Percentiles rank a stretch among this genome's conserved stretches.
Conservation (phyloP, 371 early-diverging fungal species). For the Coemansia sp. region DNA sequence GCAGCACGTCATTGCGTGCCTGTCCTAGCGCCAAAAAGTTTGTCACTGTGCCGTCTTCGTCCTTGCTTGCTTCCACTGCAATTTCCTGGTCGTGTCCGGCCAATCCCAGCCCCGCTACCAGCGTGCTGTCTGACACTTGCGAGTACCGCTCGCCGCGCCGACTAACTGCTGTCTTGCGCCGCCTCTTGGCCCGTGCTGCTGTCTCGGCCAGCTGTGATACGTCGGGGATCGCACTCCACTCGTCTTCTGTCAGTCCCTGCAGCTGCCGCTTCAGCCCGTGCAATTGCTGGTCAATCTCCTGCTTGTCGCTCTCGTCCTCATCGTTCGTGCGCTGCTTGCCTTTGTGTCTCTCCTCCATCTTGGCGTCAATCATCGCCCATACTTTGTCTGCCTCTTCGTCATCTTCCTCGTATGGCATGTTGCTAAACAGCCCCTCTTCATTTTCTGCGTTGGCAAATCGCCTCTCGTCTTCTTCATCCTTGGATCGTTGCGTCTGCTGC, state of each 20-base stretch:
- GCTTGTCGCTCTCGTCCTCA: slow-evolving; percentile 60
- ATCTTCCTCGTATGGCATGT: slow-evolving; percentile 88
- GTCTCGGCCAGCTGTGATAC: slow-evolving; percentile 86
- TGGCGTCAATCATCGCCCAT: slow-evolving; percentile 61
- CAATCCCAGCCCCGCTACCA: slow-evolving; percentile 54
- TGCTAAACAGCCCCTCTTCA: slow-evolving; percentile 85
- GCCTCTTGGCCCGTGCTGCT: slow-evolving; percentile 66
- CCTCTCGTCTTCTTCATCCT: slow-evolving; percentile 52
- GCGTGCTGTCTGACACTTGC: slow-evolving; percentile 82
- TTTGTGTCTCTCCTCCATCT: slow-evolving; percentile 80
- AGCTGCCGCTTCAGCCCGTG: slow-evolving; percentile 86
- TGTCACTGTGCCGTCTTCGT: slow-evolving; percentile 48
- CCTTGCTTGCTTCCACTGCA: slow-evolving; percentile 46
- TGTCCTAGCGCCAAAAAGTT: slow-evolving; percentile 87
- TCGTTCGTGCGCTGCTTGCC: slow-evolving; percentile 47
- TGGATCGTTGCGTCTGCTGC: slow-evolving; percentile 50
- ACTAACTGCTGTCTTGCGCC: slow-evolving; percentile 44
- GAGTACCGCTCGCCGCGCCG: slow-evolving; percentile 65
- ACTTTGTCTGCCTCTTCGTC: slow-evolving; percentile 96
- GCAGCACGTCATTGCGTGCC: slow-evolving; percentile 61
- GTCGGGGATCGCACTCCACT: slow-evolving; percentile 93
- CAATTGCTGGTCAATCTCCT: slow-evolving; percentile 86
- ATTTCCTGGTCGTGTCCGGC: slow-evolving; percentile 55
- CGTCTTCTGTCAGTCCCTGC: slow-evolving; percentile 69
- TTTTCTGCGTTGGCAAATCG: slow-evolving; percentile 91